Evolutionary conservation across 306 rosid species (phyloP), one percentile per base, ranked within the genome.

Genomic region (Quercus rubra): DNA sequence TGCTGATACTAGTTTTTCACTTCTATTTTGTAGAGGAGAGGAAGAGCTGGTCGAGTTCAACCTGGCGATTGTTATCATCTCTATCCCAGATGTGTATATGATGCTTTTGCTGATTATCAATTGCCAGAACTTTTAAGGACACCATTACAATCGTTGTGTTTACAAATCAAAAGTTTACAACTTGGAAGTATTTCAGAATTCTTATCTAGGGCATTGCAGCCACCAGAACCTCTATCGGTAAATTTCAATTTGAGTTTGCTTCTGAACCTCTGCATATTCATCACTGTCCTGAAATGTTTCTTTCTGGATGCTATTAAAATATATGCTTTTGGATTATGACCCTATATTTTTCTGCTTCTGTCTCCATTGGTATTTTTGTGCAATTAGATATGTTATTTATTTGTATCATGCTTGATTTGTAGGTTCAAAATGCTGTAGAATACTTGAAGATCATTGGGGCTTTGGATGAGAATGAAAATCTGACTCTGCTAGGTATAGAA

Each of bases 11-110:
- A 9, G 23, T 79, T 74, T 30, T 23, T 62, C 27, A 74, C 55
- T 55, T 70, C 46, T 80, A 64, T 77, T 71, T 78, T 87, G 78
- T 77, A 96, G 99, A 91, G 99, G 87, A 89, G 98, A 86, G 99
- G 99, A 91, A 93, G 98, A 87, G 98, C 99, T 81, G 99, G 99
- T 61, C 97, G 98, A 72, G 97, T 91, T 86, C 99, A 93, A 81
- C 93, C 97, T 15, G 98, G 97, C 74, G 97, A 87, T 76, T 96
- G 99, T 81, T 96, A 86, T 84, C 97, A 86, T 86, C 92, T 96
- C 84, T 96, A 89, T 86, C 99, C 99, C 77, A 90, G 90, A 84
- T 90, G 97, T 79, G 98, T 93, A 51, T 89, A 85, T 86, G 89
- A 91, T 68, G 88, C 93, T 61, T 96, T 96, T 88, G 87, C 88